phyloP scores from a whole-genome alignment of 768 basidiomycete genomes.

The Postia placenta region DNA sequence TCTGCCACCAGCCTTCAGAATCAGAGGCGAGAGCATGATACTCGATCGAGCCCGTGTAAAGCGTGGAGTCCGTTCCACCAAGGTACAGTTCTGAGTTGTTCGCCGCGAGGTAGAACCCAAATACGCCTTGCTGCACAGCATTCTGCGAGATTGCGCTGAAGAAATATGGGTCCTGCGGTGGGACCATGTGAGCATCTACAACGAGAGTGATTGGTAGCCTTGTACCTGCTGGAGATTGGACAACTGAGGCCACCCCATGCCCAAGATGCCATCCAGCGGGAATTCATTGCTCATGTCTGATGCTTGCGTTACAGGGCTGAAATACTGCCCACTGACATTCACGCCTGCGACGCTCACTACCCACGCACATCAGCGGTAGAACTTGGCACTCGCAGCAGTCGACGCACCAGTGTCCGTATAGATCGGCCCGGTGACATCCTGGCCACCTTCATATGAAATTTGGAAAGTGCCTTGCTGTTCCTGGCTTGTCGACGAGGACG shows the following conservation, averaged over 20 bases:
- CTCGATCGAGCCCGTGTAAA: conserved; percentile 25
- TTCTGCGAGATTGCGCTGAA: conserved; percentile 16
- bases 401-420: conserved; percentile 26
- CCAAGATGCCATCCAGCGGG: conserved; percentile 17
- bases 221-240: conserved; percentile 11
- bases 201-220: background rate
- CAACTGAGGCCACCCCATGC: conserved; percentile 21
- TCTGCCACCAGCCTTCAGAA: conserved; percentile 20
- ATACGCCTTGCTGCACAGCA: conserved; percentile 13
- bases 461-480: conserved; percentile 18
- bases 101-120: conserved; percentile 23
- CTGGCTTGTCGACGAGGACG: conserved; percentile 17
- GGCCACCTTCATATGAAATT: conserved; percentile 30
- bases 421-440: conserved; percentile 19
- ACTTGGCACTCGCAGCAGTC: background rate
- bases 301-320: conserved; percentile 10
- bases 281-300: background rate
- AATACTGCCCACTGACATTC: conserved; percentile 9
- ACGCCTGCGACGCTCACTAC: conserved; percentile 23
- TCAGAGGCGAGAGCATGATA: conserved; percentile 25
- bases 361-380: too few relatives aligned
- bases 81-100: conserved; percentile 27
- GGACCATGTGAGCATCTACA: background rate
- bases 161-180: conserved; percentile 19
- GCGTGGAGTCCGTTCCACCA: conserved; percentile 28